Conservation (phyloP, 108 stramenopile species). For the Pseudonitzschia delicatissima region DNA sequence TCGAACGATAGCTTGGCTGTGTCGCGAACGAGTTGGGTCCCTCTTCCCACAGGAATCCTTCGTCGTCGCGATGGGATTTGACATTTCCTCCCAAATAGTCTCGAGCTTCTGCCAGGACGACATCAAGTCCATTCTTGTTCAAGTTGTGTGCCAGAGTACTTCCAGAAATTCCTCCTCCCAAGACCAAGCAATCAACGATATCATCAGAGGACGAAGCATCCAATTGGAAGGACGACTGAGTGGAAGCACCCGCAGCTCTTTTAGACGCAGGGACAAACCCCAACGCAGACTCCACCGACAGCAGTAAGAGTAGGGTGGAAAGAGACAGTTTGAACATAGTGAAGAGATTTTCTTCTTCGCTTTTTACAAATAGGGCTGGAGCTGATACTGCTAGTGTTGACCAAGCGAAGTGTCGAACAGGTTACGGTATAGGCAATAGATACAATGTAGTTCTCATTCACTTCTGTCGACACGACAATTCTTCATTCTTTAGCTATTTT, state of each 20-base stretch:
- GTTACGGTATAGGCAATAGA: no score
- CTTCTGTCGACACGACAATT: no score
- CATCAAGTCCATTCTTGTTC: constrained; percentile 37
- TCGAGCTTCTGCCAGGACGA: constrained; percentile 80
- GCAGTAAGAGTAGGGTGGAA: background rate
- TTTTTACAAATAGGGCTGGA: no score
- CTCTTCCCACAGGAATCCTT: constrained; percentile 94
- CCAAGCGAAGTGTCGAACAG: no score
- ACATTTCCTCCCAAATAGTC: constrained; percentile 94
- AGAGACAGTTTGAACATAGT: background rate
- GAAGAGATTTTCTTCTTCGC: no score
- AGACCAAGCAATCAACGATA: constrained; percentile 77
- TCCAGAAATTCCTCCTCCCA: constrained; percentile 92
- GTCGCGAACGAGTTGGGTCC: constrained; percentile 95
- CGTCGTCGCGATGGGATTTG: constrained; percentile 63
- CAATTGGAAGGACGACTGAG: background rate
- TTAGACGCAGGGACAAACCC: background rate
- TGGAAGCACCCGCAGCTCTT: background rate
- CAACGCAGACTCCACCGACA: background rate
- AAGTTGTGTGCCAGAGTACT: constrained; percentile 89
- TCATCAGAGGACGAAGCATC: background rate
- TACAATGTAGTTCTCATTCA: no score
- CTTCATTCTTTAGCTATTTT: no score
- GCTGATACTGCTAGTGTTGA: no score
- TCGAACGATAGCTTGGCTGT: constrained; percentile 82